Conservation (phyloP, 1,139 yeast species). For the Scheffersomyces parashehatae region DNA sequence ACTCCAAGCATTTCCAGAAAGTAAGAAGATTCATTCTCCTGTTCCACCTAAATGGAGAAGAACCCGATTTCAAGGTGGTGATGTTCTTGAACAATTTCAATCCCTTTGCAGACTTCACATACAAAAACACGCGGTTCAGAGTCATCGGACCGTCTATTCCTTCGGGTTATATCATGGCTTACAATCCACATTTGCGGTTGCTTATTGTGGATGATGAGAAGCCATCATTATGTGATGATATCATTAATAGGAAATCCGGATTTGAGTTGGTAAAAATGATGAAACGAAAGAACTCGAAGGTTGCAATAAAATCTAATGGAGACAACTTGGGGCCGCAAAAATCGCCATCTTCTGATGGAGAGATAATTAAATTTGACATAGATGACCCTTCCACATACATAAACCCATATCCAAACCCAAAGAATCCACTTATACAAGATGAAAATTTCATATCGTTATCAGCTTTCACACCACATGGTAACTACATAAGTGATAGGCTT, state of each 20-base stretch:
- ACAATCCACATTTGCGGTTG: constrained; percentile 38
- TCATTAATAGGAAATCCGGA: constrained; percentile 32
- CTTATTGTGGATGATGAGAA: constrained; percentile 34
- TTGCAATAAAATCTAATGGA: background rate
- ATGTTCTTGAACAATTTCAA: constrained; percentile 38
- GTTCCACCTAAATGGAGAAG: constrained; percentile 20
- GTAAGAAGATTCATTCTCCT: constrained; percentile 32
- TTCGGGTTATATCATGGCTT: constrained; percentile 29
- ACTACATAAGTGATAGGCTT: constrained; percentile 30
- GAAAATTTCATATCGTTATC: constrained; percentile 5
- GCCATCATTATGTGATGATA: constrained; percentile 38
- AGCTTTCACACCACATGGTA: constrained; percentile 3
- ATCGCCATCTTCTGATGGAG: background rate
- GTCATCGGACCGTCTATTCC: constrained; percentile 38
- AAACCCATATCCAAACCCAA: constrained; percentile 34
- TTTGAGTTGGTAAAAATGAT: constrained; percentile 28
- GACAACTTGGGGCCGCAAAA: background rate
- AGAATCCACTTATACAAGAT: constrained; percentile 19
- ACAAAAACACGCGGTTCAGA: constrained; percentile 40
- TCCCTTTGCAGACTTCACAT: constrained; percentile 44
- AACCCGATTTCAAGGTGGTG: constrained; percentile 23
- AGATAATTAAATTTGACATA: constrained; percentile 2
- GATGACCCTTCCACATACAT: constrained; percentile 7
- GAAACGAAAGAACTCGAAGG: constrained; percentile 8
- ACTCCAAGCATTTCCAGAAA: constrained; percentile 27